phyloP scores from a whole-genome alignment of 345 rosid species.

The Salix purpurea region DNA sequence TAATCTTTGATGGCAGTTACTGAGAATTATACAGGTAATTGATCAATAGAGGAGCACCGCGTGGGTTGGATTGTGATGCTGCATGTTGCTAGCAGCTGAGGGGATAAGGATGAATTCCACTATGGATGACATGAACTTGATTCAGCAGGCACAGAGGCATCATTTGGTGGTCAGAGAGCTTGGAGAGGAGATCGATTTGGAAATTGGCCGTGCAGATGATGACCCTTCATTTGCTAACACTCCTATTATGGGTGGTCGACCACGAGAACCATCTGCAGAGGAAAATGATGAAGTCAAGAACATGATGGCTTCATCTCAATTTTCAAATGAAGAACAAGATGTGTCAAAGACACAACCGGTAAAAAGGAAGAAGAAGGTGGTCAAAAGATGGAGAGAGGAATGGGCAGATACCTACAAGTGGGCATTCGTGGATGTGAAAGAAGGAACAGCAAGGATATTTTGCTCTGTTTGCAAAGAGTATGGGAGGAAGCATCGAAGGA shows the following conservation, averaged over 20 bases:
- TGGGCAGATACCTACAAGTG: constrained; percentile 99
- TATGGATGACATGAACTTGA: constrained; percentile 95
- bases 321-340: constrained; percentile 64
- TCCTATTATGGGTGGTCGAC: constrained; percentile 60
- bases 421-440: constrained; percentile 98
- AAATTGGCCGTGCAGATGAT: constrained; percentile 91
- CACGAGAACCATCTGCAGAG: constrained; percentile 66
- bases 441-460: constrained; percentile 93
- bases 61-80: constrained; percentile 65
- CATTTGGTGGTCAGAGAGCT: constrained; percentile 84
- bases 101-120: constrained; percentile 85
- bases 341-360: constrained; percentile 54
- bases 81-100: constrained; percentile 80
- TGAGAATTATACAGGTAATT: constrained; percentile 14
- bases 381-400: constrained; percentile 99
- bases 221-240: constrained; percentile 76
- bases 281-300: constrained; percentile 82
- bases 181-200: constrained; percentile 97
- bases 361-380: constrained; percentile 96
- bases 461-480: constrained; percentile 96
- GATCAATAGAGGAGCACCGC: constrained; percentile 22
- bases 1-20: constrained; percentile 2
- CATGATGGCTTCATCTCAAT: constrained; percentile 67
- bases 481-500: constrained; percentile 94
- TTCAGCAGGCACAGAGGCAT: constrained; percentile 96